Percentiles rank a stretch among this genome's conserved stretches.
Evolutionary conservation across 441 rosid genomes (phyloP).

Genomic region (Macaranga tanarius): DNA sequence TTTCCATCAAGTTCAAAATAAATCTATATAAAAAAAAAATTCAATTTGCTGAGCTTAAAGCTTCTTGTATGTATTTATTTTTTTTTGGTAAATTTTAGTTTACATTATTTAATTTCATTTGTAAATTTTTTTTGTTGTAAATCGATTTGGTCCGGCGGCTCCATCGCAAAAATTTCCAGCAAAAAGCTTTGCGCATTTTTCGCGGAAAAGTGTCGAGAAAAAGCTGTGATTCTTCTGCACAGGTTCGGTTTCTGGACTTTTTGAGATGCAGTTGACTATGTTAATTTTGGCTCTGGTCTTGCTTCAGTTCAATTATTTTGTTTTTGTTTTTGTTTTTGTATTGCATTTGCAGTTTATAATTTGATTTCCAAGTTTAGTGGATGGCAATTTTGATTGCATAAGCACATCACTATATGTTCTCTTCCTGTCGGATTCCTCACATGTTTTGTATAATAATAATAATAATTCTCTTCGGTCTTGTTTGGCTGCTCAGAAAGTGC

Average conservation of each 20-base stretch:
- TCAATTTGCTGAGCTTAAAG: no score
- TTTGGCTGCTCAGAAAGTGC: slow-evolving; percentile 17
- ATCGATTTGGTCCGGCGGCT: neutral
- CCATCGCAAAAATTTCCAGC: slow-evolving; percentile 2
- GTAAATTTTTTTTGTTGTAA: neutral
- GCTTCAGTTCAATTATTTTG: slow-evolving; percentile 1
- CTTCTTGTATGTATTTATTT: no score
- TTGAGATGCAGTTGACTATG: slow-evolving; percentile 15
- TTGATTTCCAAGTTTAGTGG: neutral
- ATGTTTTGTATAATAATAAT: neutral
- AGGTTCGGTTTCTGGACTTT: slow-evolving; percentile 11
- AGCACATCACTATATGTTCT: neutral
- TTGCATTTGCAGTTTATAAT: neutral
- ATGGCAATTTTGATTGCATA: neutral
- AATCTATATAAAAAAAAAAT: neutral
- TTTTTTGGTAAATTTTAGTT: no score
- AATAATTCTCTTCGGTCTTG: neutral
- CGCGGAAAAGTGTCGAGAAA: neutral
- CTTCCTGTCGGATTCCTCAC: neutral
- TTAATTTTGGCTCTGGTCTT: slow-evolving; percentile 9
- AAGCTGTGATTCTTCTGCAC: neutral
- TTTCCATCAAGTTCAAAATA: neutral
- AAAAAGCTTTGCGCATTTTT: slow-evolving; percentile 10
- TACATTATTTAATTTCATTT: no score
- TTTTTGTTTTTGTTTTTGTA: neutral